Evolutionary conservation across 164 flowering plant species (phyloP).

Genomic region (Stephania japonica): DNA sequence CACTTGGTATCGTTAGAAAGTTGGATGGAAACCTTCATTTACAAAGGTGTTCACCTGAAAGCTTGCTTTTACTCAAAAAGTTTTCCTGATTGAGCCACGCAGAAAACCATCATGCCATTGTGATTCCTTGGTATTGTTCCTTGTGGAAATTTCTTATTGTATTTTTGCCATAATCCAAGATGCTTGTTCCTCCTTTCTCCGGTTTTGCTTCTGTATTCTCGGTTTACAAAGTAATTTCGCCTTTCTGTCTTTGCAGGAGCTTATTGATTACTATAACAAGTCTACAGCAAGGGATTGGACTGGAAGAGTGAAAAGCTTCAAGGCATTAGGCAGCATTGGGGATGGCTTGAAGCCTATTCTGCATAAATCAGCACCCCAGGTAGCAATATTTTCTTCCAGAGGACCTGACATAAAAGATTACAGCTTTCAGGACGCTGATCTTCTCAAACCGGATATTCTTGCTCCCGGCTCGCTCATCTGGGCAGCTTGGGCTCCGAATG

Average conservation of each 20-base stretch:
- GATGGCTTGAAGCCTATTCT: conserved; percentile 75
- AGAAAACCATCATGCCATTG: not conserved
- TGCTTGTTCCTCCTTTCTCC: not conserved
- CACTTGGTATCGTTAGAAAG: too few relatives aligned
- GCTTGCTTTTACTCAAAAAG: not conserved
- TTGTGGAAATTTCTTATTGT: not conserved
- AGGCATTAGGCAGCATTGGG: conserved; percentile 73
- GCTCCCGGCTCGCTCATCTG: conserved; percentile 98
- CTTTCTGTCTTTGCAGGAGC: conserved; percentile 46
- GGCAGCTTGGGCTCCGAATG: conserved; percentile 98
- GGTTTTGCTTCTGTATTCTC: not conserved
- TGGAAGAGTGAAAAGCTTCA: conserved; percentile 76
- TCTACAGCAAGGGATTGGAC: conserved; percentile 91
- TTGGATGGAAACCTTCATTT: too few relatives aligned
- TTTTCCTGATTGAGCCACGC: not conserved
- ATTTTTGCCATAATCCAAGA: not conserved
- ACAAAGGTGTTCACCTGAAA: not conserved
- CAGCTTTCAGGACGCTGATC: conserved; percentile 88
- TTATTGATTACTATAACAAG: conserved; percentile 75
- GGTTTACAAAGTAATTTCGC: not conserved
- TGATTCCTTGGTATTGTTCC: not conserved
- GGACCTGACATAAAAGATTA: conserved; percentile 93
- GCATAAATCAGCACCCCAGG: conserved; percentile 90
- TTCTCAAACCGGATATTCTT: conserved; percentile 95
- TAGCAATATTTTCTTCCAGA: conserved; percentile 87